Base-by-base conservation (phyloP, 23 red algal species). In the Pyropia haitanensis region DNA sequence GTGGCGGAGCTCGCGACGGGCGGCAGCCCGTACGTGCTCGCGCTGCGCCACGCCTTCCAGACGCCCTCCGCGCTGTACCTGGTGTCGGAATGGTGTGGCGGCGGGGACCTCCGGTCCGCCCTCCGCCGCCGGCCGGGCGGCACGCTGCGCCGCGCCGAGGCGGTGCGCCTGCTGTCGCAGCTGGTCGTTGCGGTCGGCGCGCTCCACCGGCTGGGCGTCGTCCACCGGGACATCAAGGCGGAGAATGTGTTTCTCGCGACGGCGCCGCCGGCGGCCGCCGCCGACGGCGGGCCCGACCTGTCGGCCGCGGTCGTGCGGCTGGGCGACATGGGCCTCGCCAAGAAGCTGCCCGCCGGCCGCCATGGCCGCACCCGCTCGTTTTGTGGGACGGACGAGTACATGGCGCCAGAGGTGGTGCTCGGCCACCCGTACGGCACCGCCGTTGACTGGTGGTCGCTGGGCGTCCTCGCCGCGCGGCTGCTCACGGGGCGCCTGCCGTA, bases 41-140 rank as follows among this genome's bases (percentile, higher is more conserved):
- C 65, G 32, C 65, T 95, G 60, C 80, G 80, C 13, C 88, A 78
- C 70, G 81, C 91, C 57, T 88, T 95, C 67, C 91, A 95, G 51
- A 95, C 80, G 20, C 46, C 71, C 18, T 64, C 67, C 19, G 78
- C 65, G 15, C 64, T 95, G 28, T 95, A 88, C 44, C 65, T 95
- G 46, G 91, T 95, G n/a, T 78, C 81, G 10, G 91, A 95, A 18
- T 95, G 63, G 55, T 95, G 91, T 55, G 63, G 56, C 1, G 91
- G 91, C 53, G 91, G 91, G 18, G 91, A 95, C 44, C 65, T 95
- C 30, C 70, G 60, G 24, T 80, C 65, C 3, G 46, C 34, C 16
- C 58, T 96, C 19, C 69, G 54, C 18, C 61, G 56, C 55, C 26
- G 51, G 60, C 46, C 48, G 13, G 52, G 62, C 19, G 15, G 44